Evolutionary conservation across 202 grass and related monocot genomes (phyloP).

Genomic region (Carex arenaria): DNA sequence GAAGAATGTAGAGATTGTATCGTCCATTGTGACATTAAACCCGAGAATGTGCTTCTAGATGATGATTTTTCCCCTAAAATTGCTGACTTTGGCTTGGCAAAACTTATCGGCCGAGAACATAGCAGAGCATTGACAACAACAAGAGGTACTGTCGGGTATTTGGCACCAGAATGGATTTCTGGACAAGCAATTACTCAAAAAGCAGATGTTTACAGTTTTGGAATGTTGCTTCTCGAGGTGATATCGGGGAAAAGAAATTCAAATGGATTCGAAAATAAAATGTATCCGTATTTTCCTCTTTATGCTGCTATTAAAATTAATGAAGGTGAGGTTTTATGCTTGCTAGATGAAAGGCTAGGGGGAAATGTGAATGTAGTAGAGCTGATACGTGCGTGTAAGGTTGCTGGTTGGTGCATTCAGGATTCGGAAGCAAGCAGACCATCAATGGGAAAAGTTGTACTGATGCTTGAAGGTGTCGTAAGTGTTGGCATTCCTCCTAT

Average conservation of each 20-base stretch:
- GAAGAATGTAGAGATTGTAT: constrained; percentile 27
- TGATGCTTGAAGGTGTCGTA: constrained; percentile 23
- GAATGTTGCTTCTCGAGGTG: constrained; percentile 3
- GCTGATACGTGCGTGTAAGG: background rate
- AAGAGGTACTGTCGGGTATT: constrained; percentile 32
- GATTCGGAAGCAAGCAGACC: constrained; percentile 22
- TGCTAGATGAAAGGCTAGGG: constrained; percentile 24
- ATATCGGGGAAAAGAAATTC: constrained; percentile 19
- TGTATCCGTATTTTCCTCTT: constrained; percentile 12
- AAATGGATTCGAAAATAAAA: background rate
- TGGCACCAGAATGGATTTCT: constrained; percentile 37
- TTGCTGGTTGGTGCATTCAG: constrained; percentile 40
- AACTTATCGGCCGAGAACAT: constrained; percentile 27
- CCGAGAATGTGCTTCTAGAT: constrained; percentile 30
- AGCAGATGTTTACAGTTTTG: constrained; percentile 9
- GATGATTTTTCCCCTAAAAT: constrained; percentile 25
- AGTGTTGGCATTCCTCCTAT: constrained; percentile 16
- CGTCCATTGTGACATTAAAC: constrained; percentile 38
- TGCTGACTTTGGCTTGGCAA: constrained; percentile 40
- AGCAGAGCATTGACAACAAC: constrained; percentile 19
- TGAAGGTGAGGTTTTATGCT: constrained; percentile 20
- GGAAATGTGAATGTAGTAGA: constrained; percentile 2
- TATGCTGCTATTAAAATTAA: constrained; percentile 17
- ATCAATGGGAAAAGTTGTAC: constrained; percentile 24
- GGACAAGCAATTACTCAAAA: constrained; percentile 21